Evolutionary conservation across 805 yeast genomes (phyloP).

Genomic region (Teunomyces panamensis): DNA sequence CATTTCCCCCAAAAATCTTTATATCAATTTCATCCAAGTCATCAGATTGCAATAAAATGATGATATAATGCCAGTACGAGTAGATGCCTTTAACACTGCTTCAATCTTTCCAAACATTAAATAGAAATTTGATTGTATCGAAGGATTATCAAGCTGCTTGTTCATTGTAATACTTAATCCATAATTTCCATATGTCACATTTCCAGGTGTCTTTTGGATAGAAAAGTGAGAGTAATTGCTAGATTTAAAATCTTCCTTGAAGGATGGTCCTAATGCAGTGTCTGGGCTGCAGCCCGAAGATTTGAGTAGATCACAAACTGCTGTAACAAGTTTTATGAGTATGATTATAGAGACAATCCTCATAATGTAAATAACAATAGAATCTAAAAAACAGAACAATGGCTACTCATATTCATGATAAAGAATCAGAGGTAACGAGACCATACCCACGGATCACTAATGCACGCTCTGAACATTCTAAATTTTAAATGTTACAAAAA

Average conservation of each 20-base stretch:
- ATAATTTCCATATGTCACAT: slow-evolving; percentile 6
- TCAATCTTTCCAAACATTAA: slow-evolving; percentile 16
- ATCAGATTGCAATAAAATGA: slow-evolving; percentile 14
- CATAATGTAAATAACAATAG: background rate
- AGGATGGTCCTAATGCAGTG: slow-evolving; percentile 27
- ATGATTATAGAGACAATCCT: background rate
- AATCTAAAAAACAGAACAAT: background rate
- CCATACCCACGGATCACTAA: background rate
- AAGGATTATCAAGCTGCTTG: slow-evolving; percentile 14
- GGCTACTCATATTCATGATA: background rate
- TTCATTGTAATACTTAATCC: slow-evolving; percentile 12
- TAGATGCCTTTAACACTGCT: slow-evolving; percentile 13
- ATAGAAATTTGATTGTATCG: slow-evolving; percentile 14
- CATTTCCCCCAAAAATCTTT: slow-evolving; percentile 15
- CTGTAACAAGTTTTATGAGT: slow-evolving; percentile 5
- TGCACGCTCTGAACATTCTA: too few species aligned
- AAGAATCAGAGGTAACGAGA: background rate
- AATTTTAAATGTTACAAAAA: background rate
- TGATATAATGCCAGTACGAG: slow-evolving; percentile 13
- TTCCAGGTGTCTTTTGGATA: slow-evolving; percentile 7
- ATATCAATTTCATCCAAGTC: slow-evolving; percentile 17
- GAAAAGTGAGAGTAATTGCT: slow-evolving; percentile 8
- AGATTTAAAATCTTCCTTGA: slow-evolving; percentile 24
- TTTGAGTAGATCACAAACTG: slow-evolving; percentile 28
- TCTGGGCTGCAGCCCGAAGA: slow-evolving; percentile 24